Evolutionary conservation across 1,139 yeast species (phyloP), one percentile per base, ranked within the genome.

Genomic region (Hansenula sp.): DNA sequence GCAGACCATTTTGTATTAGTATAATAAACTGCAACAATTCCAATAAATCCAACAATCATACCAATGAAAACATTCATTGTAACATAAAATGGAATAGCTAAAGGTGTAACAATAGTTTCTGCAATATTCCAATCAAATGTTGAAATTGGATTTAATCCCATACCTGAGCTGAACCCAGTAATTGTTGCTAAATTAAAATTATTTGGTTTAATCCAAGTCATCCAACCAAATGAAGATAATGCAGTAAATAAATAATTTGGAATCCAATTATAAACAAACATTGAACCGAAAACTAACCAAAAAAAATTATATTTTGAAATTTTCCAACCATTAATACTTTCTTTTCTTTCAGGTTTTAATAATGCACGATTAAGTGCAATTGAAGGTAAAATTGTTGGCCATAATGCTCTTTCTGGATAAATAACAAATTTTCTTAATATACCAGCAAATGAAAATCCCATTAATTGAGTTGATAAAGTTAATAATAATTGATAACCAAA

Each of bases 391-490:
- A 68, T 55, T 10, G 75, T 66, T 40, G 84, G 84, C 82, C 84
- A 79, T 40, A 78, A 57, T 34, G 78, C 67, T 41, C 69, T 66
- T 17, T 68, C 61, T 19, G 86, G 85, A 52, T 79, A 79, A 18
- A 80, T 69, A 13, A 75, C 71, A 47, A 79, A 69, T 41, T 69
- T 69, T 52, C 85, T 69, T 59, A 77, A 59, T 19, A 81, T 52
- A 43, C 87, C 84, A 29, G 85, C 82, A 52, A 79, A 68, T 2
- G 83, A 82, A 49, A 78, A 73, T 20, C 88, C 87, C 53, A 81
- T 56, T 46, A 71, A 72, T 53, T 79, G 80, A 6, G 82, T 71
- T 3, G 81, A 66, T 30, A 78, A 51, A 6, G 73, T 66, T 35
- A 80, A 58, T 39, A 75, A 56, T 29, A 73, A 55, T 55, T 76